Evolutionary conservation across 2,329 filamentous ascomycete species (phyloP).

Genomic region (Fonsecaea pedrosoi): DNA sequence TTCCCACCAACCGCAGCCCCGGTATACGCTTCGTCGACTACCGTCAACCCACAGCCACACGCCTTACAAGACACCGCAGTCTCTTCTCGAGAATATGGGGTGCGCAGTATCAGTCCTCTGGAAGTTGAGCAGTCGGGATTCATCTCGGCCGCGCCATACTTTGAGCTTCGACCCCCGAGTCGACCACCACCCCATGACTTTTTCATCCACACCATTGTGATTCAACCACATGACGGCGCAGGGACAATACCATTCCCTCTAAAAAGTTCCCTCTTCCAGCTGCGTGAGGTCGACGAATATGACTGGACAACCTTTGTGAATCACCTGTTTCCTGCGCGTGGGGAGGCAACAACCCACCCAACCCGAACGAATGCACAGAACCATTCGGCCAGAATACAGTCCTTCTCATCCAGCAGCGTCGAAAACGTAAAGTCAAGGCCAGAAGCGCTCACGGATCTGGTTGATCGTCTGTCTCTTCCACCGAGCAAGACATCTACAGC

Average conservation of each 20-base stretch:
- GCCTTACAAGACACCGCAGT: not conserved
- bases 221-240: not conserved
- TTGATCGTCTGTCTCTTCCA: conserved; percentile 12
- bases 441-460: conserved; percentile 2
- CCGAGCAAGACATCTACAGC: not conserved
- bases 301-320: conserved; percentile 12
- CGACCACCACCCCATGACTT: conserved; percentile 6
- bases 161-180: conserved; percentile 6
- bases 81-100: not conserved
- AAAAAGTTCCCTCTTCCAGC: conserved; percentile 3
- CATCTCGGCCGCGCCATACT: conserved; percentile 7
- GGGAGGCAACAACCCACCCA: not conserved
- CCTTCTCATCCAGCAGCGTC: not conserved
- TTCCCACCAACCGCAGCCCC: not conserved
- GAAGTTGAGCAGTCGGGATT: conserved; percentile 8
- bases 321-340: not conserved
- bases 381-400: not conserved
- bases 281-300: conserved; percentile 6
- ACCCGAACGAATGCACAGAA: not conserved
- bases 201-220: conserved; percentile 11
- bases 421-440: conserved; percentile 3
- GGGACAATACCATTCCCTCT: not conserved
- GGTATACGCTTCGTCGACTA: not conserved
- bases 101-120: not conserved
- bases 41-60: not conserved